Evolutionary conservation across 805 yeast genomes (phyloP).

Genomic region (Myxozyma geophila): DNA sequence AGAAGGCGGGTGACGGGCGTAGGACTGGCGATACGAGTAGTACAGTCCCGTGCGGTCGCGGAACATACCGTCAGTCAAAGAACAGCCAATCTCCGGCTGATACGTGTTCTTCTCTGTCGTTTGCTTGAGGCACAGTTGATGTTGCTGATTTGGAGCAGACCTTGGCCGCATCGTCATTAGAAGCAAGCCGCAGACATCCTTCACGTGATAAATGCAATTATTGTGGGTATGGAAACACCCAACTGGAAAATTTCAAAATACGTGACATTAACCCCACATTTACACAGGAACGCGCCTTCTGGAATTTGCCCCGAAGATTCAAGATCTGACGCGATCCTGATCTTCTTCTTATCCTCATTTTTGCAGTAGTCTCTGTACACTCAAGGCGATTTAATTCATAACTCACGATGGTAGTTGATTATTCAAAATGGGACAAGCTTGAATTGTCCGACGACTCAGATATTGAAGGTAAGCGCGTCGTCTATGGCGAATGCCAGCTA

Average conservation of each 20-base stretch:
- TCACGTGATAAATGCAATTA: neutral
- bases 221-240: neutral
- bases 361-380: neutral
- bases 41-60: constrained; percentile 93
- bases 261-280: neutral
- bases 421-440: constrained; percentile 96
- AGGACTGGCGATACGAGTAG: constrained; percentile 85
- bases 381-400: neutral
- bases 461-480: constrained; percentile 56
- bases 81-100: neutral
- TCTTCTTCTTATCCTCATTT: neutral
- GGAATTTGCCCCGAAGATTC: neutral
- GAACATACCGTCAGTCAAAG: constrained; percentile 65
- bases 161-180: constrained; percentile 7
- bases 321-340: neutral
- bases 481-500: neutral
- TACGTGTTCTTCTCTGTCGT: too few species aligned
- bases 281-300: constrained; percentile 1
- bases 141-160: neutral
- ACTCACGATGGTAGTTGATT: constrained; percentile 75
- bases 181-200: constrained; percentile 2
- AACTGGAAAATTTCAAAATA: neutral
- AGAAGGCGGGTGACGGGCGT: constrained; percentile 63
- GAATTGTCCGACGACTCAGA: constrained; percentile 97
- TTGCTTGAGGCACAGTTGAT: too few species aligned